Base-by-base conservation (phyloP, 495 filamentous ascomycete genomes). In the Ascodesmis nigricans region DNA sequence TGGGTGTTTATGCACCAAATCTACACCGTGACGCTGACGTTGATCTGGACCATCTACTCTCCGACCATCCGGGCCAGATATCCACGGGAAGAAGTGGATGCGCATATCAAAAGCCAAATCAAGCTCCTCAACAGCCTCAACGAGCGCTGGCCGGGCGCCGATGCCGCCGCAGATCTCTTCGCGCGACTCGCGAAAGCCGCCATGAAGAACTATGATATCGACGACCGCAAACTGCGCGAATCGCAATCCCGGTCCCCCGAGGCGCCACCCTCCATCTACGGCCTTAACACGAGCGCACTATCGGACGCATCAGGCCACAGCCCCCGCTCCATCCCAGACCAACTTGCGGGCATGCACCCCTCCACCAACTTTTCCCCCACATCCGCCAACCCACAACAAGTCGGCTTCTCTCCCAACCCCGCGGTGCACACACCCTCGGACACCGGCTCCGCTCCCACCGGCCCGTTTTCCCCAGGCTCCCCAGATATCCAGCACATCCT, bases 1-100 rank as follows among this genome's bases (percentile, higher is more conserved):
- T 95, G 83, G 80, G 71, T 90, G 23, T 91, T 90, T 48, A 67
- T 84, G 5, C 66, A 90, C 38, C 66, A 75, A 23, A 61, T 92
- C 14, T 91, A 91, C 55, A 79, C 80, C 66, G 69, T 73, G 10
- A 61, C 91, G 25, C 84, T 87, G 46, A 80, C 76, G 15, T 64
- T 91, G 21, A 66, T 95, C 2, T 95, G 84, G 84, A 63, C 73
- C 5, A 63, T 90, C 15, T 84, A 78, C 2, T 90, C 84, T 47
- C 65, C 73, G 8, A 78, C 83, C 36, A 67, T 92, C 29, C 75
- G 84, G 15, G 60, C 59, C 29, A 55, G 66, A 17, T 70, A 91
- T 52, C 46, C 58, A 9, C 66, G 67, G 16, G 71, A 76, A 24
- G 70, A 82, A 44, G 68, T 90, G 7, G 69, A 80, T 48, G 56